Conservation (phyloP, 768 basidiomycete genomes). For the Paxillus rubicundulus region DNA sequence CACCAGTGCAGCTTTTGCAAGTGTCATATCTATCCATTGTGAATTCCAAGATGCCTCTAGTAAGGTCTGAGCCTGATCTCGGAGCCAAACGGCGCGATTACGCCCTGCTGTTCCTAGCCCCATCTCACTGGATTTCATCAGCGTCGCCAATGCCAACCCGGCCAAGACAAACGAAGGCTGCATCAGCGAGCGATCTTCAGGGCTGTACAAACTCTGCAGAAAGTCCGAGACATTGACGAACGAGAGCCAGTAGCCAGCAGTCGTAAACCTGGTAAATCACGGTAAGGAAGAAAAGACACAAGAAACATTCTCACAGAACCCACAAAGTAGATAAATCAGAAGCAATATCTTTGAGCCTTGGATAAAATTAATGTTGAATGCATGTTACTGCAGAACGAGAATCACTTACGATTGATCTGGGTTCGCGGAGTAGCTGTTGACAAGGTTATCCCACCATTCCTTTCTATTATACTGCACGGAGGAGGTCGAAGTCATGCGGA, state of each 20-base stretch:
- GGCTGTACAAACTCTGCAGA: constrained; percentile 48
- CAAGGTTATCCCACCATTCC: constrained; percentile 50
- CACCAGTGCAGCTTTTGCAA: constrained; percentile 75
- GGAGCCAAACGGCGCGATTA: constrained; percentile 53
- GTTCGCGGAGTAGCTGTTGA: constrained; percentile 40
- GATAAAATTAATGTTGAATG: constrained; percentile 4
- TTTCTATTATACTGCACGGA: constrained; percentile 34
- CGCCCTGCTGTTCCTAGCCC: constrained; percentile 56
- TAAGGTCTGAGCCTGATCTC: constrained; percentile 53
- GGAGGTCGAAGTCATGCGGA: constrained; percentile 27
- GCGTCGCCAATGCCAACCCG: constrained; percentile 63
- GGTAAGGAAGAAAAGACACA: constrained; percentile 4
- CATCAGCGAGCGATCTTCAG: constrained; percentile 51
- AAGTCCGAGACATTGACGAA: constrained; percentile 64
- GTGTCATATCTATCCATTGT: constrained; percentile 55
- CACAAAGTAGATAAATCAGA: constrained; percentile 54
- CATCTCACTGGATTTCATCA: constrained; percentile 71
- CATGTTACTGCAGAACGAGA: background rate
- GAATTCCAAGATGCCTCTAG: constrained; percentile 50
- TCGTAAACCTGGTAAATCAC: constrained; percentile 50
- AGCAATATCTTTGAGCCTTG: constrained; percentile 48
- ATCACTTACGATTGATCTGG: constrained; percentile 42
- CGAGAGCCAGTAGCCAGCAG: constrained; percentile 63
- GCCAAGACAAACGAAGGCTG: constrained; percentile 73
- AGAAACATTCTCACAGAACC: constrained; percentile 15